phyloP scores from a whole-genome alignment of 495 filamentous ascomycete genomes.

The Terfezia boudieri region DNA sequence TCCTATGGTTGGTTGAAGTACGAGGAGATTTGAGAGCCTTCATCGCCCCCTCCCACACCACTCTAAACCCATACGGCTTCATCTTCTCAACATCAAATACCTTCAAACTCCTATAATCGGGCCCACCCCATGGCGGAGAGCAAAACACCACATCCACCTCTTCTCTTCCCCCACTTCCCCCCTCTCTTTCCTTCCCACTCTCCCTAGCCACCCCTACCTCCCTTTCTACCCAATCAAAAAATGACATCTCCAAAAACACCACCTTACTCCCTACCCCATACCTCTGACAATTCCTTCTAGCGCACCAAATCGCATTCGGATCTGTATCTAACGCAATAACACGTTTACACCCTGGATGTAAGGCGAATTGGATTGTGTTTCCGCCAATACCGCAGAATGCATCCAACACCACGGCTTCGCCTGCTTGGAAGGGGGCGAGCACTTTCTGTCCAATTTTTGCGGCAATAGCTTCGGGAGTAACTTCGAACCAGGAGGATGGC shows the following conservation, averaged over 20 bases:
- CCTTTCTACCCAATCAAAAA: conserved; percentile 36
- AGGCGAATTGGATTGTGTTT: conserved; percentile 85
- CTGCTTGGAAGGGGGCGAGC: conserved; percentile 18
- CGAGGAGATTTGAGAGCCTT: conserved; percentile 24
- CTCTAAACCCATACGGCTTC: conserved; percentile 56
- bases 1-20: neutral
- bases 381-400: conserved; percentile 80
- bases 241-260: conserved; percentile 65
- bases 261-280: conserved; percentile 67
- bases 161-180: conserved; percentile 17
- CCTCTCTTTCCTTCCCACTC: conserved; percentile 9
- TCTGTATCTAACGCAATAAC: conserved; percentile 80
- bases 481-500: conserved; percentile 81
- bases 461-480: conserved; percentile 80
- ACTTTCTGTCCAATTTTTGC: conserved; percentile 64
- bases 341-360: conserved; percentile 47
- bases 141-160: conserved; percentile 42
- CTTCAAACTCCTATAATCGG: conserved; percentile 48
- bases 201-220: conserved; percentile 12
- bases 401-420: conserved; percentile 37
- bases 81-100: conserved; percentile 74
- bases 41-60: conserved; percentile 26
- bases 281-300: conserved; percentile 73
- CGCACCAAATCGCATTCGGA: conserved; percentile 53
- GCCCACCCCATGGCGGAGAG: conserved; percentile 90